Evolutionary conservation across 148 eudicot species (phyloP), one percentile per base, ranked within the genome.

Genomic region (Spergularia bocconei): DNA sequence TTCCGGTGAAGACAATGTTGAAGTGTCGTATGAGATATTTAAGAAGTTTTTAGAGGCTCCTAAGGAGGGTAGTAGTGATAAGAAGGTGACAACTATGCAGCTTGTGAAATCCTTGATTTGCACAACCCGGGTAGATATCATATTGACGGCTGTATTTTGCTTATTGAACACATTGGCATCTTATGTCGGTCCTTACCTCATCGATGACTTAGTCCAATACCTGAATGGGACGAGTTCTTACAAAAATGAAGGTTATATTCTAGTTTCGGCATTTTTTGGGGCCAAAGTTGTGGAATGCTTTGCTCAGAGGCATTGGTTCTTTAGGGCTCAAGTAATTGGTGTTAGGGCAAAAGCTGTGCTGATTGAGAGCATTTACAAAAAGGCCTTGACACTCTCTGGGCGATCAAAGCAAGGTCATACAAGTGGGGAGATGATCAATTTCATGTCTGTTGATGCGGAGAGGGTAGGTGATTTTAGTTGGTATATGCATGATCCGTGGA

Each of bases 401-500:
- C 86, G 81, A 36, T 87, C 92, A 39, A 89, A 79, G 80, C 87
- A 87, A 58, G 87, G 87, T 21, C 86, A 87, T 44, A 82, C 92
- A 14, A 78, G 84, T 59, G 92, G 92, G 54, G 92, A 89, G 71
- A 89, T 89, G 47, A 85, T 89, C 51, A 89, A 89, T 82, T 54
- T 89, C 33, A 87, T 89, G 92, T 73, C 90, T 19, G 90, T 89
- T 70, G 92, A 89, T 82, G 92, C 92, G 16, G 82, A 87, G 70
- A 83, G 87, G 69, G 69, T 89, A 33, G 85, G 85, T 29, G 79
- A 79, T 21, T 87, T 89, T 64, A 73, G 77, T 72, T 87, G 86
- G 90, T 89, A 81, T 65, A 64, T 89, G 88, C 92, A 89, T 74
- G 87, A 89, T 81, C 87, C 88, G 20, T 89, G 90, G 90, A 71